Conservation (phyloP, 768 basidiomycete species). For the Amanita exitialis region DNA sequence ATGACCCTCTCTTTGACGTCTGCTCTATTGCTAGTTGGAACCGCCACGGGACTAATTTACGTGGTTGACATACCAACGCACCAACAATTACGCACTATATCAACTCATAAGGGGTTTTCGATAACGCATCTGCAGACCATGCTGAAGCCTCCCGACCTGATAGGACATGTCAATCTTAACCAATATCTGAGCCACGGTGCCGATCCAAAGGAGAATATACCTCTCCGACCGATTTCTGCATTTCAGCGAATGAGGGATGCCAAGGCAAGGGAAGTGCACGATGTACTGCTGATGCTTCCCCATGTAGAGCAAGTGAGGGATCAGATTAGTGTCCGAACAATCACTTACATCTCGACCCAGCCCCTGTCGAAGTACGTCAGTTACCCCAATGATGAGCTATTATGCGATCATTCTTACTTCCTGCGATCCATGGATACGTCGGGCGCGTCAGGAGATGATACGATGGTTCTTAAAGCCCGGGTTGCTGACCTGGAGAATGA, state of each 20-base stretch:
- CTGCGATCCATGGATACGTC: constrained; percentile 30
- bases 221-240: constrained; percentile 52
- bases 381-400: constrained; percentile 46
- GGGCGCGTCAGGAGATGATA: constrained; percentile 19
- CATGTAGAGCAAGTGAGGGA: constrained; percentile 30
- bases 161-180: constrained; percentile 64
- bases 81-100: constrained; percentile 77
- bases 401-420: constrained; percentile 60
- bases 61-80: constrained; percentile 87
- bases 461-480: constrained; percentile 38
- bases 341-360: constrained; percentile 9
- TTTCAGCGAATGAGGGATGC: constrained; percentile 69
- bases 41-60: constrained; percentile 59
- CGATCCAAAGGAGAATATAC: constrained; percentile 46
- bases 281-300: constrained; percentile 55
- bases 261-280: constrained; percentile 59
- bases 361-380: constrained; percentile 21
- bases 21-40: constrained; percentile 76
- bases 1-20: constrained; percentile 72
- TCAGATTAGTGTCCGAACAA: neutral
- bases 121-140: constrained; percentile 72
- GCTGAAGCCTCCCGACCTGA: constrained; percentile 79
- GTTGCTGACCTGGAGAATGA: constrained; percentile 67
- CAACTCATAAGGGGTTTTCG: constrained; percentile 53
- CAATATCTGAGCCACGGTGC: constrained; percentile 28